Percentiles rank a stretch among this genome's conserved stretches.
Evolutionary conservation across 768 basidiomycete species (phyloP).

Genomic region (Artomyces pyxidatus): DNA sequence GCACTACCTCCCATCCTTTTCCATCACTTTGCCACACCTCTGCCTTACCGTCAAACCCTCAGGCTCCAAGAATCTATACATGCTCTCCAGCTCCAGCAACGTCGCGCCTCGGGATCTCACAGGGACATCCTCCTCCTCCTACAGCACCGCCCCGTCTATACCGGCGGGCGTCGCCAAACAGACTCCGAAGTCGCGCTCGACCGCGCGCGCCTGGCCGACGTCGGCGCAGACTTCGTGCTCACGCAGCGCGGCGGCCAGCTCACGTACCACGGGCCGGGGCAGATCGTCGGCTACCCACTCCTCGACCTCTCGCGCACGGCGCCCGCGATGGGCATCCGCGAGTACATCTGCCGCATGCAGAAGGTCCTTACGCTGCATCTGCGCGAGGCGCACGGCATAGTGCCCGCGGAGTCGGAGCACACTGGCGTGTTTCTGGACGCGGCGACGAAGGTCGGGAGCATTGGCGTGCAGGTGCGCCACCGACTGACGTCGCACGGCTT

Average conservation of each 20-base stretch:
- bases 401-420: constrained; percentile 56
- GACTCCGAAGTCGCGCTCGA: constrained; percentile 52
- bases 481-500: constrained; percentile 94
- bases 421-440: constrained; percentile 85
- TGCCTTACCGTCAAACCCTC: constrained; percentile 67
- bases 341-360: constrained; percentile 84
- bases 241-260: constrained; percentile 86
- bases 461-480: constrained; percentile 94
- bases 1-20: constrained; percentile 58
- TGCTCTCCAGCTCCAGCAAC: constrained; percentile 48
- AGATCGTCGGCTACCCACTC: constrained; percentile 92
- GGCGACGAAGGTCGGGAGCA: constrained; percentile 85
- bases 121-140: constrained; percentile 68
- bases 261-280: constrained; percentile 97
- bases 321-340: constrained; percentile 63
- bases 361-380: constrained; percentile 59
- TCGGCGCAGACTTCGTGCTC: constrained; percentile 84
- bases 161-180: constrained; percentile 83
- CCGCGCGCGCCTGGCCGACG: constrained; percentile 49
- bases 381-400: constrained; percentile 48
- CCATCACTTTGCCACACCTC: constrained; percentile 68
- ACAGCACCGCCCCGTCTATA: constrained; percentile 92
- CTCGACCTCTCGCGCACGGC: constrained; percentile 78
- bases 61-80: constrained; percentile 67
- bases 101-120: constrained; percentile 33